Percentiles rank a stretch among this genome's conserved stretches.
These are phyloP conservation scores for Podospora didyma DNA, from an alignment of 495 filamentous ascomycete species.

Conservation along the genomic window DNA sequence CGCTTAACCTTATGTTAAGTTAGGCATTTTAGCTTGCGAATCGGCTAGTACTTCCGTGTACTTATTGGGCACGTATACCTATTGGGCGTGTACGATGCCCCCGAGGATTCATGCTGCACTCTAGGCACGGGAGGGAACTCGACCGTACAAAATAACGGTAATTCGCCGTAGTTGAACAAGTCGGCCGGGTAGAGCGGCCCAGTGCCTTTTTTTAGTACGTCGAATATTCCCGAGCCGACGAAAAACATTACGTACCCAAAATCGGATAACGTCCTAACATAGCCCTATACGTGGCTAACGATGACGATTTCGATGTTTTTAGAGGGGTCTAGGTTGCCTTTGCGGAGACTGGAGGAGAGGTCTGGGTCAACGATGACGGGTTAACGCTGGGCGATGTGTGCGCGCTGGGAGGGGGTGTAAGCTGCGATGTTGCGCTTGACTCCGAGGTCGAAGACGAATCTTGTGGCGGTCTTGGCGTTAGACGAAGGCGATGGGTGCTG, in stretches of 20 bases:
- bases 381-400: slow-evolving; percentile 37
- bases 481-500: slow-evolving; percentile 13
- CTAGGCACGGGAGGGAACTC: slow-evolving; percentile 20
- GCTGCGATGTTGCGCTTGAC: slow-evolving; percentile 34
- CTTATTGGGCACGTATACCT: too few species aligned
- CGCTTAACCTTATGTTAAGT: too few species aligned
- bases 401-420: slow-evolving; percentile 36
- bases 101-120: background rate
- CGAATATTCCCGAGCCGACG: slow-evolving; percentile 42
- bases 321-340: slow-evolving; percentile 21
- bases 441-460: slow-evolving; percentile 49
- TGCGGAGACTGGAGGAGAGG: slow-evolving; percentile 30
- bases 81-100: slow-evolving; percentile 5
- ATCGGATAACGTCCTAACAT: slow-evolving; percentile 44
- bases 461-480: slow-evolving; percentile 9
- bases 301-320: slow-evolving; percentile 42
- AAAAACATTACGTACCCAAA: slow-evolving; percentile 41
- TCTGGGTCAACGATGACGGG: slow-evolving; percentile 36
- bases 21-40: background rate
- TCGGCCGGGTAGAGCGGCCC: slow-evolving; percentile 25
- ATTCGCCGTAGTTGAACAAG: slow-evolving; percentile 27
- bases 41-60: slow-evolving; percentile 6
- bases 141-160: slow-evolving; percentile 20
- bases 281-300: slow-evolving; percentile 49
- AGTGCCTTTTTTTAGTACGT: slow-evolving; percentile 31